Conservation (phyloP, 495 filamentous ascomycete species). For the Clavariopsis aquatica region DNA sequence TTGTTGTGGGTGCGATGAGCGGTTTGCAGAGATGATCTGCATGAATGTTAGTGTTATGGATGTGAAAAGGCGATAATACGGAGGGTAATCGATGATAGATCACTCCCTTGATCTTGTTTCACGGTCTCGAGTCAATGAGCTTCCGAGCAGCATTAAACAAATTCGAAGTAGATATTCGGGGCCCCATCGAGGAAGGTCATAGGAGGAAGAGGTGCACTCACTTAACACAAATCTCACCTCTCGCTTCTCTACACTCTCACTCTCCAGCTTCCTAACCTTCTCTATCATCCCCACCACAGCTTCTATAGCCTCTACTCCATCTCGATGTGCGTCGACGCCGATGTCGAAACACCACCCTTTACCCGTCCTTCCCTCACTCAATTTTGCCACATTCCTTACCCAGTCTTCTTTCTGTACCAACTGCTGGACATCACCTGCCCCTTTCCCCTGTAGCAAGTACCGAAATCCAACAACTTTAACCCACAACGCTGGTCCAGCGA, state of each 20-base stretch:
- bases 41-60: neutral
- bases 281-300: slow-evolving; percentile 72
- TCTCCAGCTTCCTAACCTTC: slow-evolving; percentile 54
- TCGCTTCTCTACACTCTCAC: slow-evolving; percentile 51
- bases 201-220: slow-evolving; percentile 46
- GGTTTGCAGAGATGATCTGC: slow-evolving; percentile 89
- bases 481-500: slow-evolving; percentile 49
- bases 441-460: slow-evolving; percentile 74
- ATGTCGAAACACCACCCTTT: slow-evolving; percentile 72
- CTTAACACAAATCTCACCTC: slow-evolving; percentile 69
- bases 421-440: slow-evolving; percentile 48
- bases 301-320: slow-evolving; percentile 70
- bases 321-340: slow-evolving; percentile 71
- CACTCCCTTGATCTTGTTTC: neutral
- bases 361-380: slow-evolving; percentile 52
- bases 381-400: slow-evolving; percentile 66
- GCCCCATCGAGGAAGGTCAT: neutral
- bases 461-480: slow-evolving; percentile 66
- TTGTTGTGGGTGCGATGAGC: slow-evolving; percentile 53
- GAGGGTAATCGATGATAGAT: no score
- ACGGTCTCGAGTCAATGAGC: no score
- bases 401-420: slow-evolving; percentile 61
- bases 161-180: neutral
- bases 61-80: neutral
- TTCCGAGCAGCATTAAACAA: no score